Evolutionary conservation across 2,329 filamentous ascomycete species (phyloP).

Genomic region (Arachnopeziza araneosa): DNA sequence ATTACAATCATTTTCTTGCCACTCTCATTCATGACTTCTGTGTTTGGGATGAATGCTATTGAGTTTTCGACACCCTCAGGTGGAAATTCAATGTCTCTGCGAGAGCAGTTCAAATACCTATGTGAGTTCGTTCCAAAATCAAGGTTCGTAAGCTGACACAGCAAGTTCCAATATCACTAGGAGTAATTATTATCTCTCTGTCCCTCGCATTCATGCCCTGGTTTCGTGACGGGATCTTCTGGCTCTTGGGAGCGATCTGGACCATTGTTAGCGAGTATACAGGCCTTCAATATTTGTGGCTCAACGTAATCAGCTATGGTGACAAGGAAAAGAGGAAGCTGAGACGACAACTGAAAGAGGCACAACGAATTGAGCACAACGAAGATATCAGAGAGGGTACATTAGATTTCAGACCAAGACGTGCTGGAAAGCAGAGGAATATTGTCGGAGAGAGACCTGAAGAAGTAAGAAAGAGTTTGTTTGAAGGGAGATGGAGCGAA

Average conservation of each 20-base stretch:
- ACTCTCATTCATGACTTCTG: constrained; percentile 17
- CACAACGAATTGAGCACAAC: not conserved
- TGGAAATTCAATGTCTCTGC: constrained; percentile 7
- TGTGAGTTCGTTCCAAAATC: constrained; percentile 1
- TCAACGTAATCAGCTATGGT: not conserved
- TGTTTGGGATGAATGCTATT: constrained; percentile 16
- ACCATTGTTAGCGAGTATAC: not conserved
- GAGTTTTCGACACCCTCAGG: constrained; percentile 7
- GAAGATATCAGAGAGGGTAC: not conserved
- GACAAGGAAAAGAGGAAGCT: not conserved
- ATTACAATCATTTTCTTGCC: constrained; percentile 18
- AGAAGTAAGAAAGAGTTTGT: not conserved
- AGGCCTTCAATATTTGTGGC: not conserved
- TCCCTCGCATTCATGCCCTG: constrained; percentile 10
- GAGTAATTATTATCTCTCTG: constrained; percentile 6
- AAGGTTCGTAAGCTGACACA: not conserved
- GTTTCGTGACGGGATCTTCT: not conserved
- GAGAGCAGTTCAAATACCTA: constrained; percentile 9
- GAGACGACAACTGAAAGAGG: not conserved
- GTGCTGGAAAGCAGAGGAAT: not conserved
- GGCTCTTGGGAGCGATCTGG: not conserved
- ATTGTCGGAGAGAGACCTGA: not conserved
- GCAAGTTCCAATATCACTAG: constrained; percentile 8
- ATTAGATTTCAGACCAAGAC: not conserved
- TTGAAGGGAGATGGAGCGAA: not conserved